Base-by-base conservation (phyloP, 176 grass and related monocot genomes). In the Carex scoparia region DNA sequence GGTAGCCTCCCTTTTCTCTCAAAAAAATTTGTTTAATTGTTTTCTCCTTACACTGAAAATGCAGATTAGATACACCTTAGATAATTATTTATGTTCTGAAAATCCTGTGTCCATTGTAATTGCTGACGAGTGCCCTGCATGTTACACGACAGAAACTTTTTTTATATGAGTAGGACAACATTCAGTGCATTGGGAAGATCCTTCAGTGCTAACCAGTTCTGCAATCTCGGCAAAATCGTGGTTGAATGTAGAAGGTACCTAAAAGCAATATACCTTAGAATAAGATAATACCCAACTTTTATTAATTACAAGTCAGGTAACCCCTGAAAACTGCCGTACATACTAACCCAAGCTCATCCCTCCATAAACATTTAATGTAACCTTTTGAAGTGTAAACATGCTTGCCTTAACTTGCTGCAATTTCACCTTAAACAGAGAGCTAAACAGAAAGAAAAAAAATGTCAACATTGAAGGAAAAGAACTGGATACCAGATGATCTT, bases 91-190 rank as follows among this genome's bases (percentile, higher is more conserved):
- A 1, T 97, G 94, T 84, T 97, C 91, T 55, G 74, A 86, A 31
- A 89, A 86, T 63, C 82, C 91, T 79, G 93, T 92, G 27, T 93
- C 86, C 49, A 88, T 98, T 46, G 89, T 91, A 66, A 88, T 98
- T 81, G 87, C 95, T 28, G 93, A 98, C 73, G 76, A 80, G 48
- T 93, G 95, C 65, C 91, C 95, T 51, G 91, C 65, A 0, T 97
- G 93, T 79, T 78, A 88, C 2, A 60, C 0, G 85, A 87, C 60
- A 28, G 65, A 16, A 86, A 73, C 3, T 93, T 90, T 81, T 98
- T 98, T 77, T 91, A 98, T 85, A 89, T 93, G 87, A 94, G 91
- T 75, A 93, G 93, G 30, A 93, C 93, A 0, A 90, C 93, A 37
- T 90, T 98, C 79, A 89, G 93, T 33, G 86, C 93, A 79, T 87